Base-by-base conservation (phyloP, 1,284 basidiomycete species). In the Trichosporon sp. region DNA sequence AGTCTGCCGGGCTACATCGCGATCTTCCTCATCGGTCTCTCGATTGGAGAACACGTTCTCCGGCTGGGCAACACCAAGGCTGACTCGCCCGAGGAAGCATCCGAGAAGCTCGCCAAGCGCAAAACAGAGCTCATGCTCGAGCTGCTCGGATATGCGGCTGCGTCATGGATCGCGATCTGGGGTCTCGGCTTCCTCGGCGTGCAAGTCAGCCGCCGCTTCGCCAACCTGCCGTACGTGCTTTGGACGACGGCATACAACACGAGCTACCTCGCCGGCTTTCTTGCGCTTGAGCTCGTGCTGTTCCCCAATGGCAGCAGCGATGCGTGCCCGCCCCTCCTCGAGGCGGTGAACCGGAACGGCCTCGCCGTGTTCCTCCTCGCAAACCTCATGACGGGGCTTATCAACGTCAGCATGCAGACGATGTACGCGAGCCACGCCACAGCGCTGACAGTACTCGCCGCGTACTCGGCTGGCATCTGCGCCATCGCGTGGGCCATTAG, bases 181-280 rank as follows among this genome's bases (percentile, higher is more conserved):
- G 67, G 88, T 0, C 77, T 84, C 7, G 83, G 80, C 56, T 71
- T 70, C n/a, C 26, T 66, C 1, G 76, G 78, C 1, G 48, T 77
- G 19, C 66, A 73, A 10, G 89, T 94, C 8, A 96, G 93, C 2
- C 86, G 94, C 69, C 85, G 91, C 78, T 87, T 94, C 85, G 94
- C 91, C 63, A 98, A 99, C 78, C 77, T 94, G 31, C 87, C 91
- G 1, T 99, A 99, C 81, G 90, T 96, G 54, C 82, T 95, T 31
- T 98, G 95, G 94, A 89, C 92, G 6, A 88, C 89, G 0, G 95
- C 94, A 1, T 97, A 90, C 88, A 99, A 98, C 82, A 90, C 91
- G 0, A 88, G 90, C 1, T 95, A 96, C 84, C 85, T 98, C 21
- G 86, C 94, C 8, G 89, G 89, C 1, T 97, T 98, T 81, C 86